Evolutionary conservation across 352 stramenopile species (phyloP).

Genomic region (Pelagophyceae sp.): DNA sequence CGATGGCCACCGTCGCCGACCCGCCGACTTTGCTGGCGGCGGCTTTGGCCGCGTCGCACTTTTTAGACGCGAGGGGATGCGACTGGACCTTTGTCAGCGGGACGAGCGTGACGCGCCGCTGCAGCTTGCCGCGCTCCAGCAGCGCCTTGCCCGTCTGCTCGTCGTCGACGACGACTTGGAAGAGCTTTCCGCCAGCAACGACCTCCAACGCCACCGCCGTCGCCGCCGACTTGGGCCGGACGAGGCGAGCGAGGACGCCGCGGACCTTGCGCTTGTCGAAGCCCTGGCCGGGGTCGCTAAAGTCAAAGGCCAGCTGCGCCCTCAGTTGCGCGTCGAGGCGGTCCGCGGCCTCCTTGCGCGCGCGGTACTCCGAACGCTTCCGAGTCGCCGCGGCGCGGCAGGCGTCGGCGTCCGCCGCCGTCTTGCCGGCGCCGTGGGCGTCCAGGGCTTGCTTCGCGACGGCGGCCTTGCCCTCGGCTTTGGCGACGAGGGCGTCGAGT

Average conservation of each 20-base stretch:
- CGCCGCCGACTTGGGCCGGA: slow-evolving; percentile 83
- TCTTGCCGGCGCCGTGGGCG: no score
- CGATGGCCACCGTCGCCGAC: slow-evolving; percentile 79
- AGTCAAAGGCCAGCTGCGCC: slow-evolving; percentile 92
- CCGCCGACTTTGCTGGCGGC: slow-evolving; percentile 75
- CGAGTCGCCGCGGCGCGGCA: no score
- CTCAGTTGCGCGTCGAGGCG: slow-evolving; percentile 73
- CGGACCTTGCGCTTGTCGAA: slow-evolving; percentile 93
- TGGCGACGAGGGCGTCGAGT: background rate
- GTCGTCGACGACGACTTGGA: slow-evolving; percentile 97
- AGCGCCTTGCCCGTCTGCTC: slow-evolving; percentile 95
- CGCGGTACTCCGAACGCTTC: background rate
- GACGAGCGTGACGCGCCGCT: slow-evolving; percentile 95
- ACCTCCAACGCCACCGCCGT: slow-evolving; percentile 93
- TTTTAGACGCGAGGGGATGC: slow-evolving; percentile 43
- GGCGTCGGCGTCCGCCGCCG: no score
- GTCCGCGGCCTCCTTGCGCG: background rate
- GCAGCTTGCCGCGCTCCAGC: slow-evolving; percentile 87
- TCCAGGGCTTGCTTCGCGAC: background rate
- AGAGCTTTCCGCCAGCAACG: slow-evolving; percentile 90
- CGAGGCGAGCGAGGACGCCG: slow-evolving; percentile 87
- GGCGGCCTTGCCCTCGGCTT: background rate
- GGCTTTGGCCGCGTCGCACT: slow-evolving; percentile 49
- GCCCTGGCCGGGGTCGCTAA: slow-evolving; percentile 79
- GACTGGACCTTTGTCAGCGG: slow-evolving; percentile 91